Evolutionary conservation across 768 basidiomycete species (phyloP), one percentile per base, ranked within the genome.

Genomic region (Leccinum longicurvipes): DNA sequence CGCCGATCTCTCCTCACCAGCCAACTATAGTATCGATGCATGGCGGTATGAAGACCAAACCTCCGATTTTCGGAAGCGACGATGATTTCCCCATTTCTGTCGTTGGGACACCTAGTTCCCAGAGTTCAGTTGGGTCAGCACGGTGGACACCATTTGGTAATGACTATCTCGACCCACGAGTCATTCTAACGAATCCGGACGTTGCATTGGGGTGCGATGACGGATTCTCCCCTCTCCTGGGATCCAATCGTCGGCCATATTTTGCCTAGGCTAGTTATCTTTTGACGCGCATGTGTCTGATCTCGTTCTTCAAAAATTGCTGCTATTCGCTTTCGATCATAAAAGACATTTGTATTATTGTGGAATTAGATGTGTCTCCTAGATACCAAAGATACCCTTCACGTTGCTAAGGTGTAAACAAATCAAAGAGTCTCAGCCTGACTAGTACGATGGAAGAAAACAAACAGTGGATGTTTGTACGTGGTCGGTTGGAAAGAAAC

Each of bases 31-130:
- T 77, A 12, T 69, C 74, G 1, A 78, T 78, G 51, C 81, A 76
- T 55, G 72, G 73, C 32, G 68, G 66, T 25, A 64, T 72, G 23
- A 66, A 66, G 25, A 25, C 24, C 34, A 28, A 57, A 21, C 76
- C 76, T 12, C 70, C 74, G 0, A 79, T 81, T 51, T 83, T 82
- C 50, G 76, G 76, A 31, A 72, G 72, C n/a, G 71, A 74, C 11
- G 64, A 70, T 17, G 82, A 84, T 24, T 83, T 84, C 66, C 74
- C 70, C 41, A 83, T 81, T 65, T 73, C 74, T 36, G 72, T 60
- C 4, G 64, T 67, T 17, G 52, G 56, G 8, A 41, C 59, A 47
- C 47, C 60, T 3, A 56, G 56, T 23, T 50, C 68, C n/a, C 45
- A 58, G 25, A 58, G 58, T 0, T 47, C 67, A 3, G 57, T 55